These are phyloP conservation scores for Mikania micrantha DNA, from an alignment of 129 eudicot species.

Conservation along the genomic window DNA sequence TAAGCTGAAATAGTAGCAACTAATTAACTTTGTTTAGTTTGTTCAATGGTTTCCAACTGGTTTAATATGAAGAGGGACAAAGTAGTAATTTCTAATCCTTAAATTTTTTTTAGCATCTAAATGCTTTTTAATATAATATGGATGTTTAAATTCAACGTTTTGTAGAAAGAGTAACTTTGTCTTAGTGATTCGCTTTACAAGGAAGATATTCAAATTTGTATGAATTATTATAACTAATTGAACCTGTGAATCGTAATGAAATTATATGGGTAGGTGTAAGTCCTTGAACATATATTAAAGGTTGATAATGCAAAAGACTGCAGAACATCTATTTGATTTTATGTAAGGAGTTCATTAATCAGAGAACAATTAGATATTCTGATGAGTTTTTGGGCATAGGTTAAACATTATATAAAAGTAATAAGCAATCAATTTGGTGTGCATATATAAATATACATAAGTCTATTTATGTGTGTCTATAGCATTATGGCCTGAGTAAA, in stretches of 20 bases:
- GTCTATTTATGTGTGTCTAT: background rate
- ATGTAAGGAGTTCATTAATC: background rate
- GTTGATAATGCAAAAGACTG: background rate
- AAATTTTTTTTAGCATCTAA: too few species aligned
- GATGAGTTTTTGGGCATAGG: background rate
- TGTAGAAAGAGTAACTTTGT: background rate
- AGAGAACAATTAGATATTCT: background rate
- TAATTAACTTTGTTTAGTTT: background rate
- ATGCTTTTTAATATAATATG: background rate
- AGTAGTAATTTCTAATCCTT: background rate
- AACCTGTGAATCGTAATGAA: background rate
- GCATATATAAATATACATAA: background rate
- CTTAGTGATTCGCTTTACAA: too few species aligned
- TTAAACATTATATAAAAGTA: background rate
- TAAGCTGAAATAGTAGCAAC: background rate
- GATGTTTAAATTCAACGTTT: too few species aligned
- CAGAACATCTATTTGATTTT: background rate
- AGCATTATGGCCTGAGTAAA: background rate
- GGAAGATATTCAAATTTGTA: too few species aligned
- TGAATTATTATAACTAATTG: background rate
- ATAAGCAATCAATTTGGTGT: background rate
- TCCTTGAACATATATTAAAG: background rate
- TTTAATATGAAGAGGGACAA: background rate
- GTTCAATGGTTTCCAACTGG: background rate
- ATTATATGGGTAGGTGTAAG: background rate